These are phyloP conservation scores for Triticum timopheevii DNA, from an alignment of 176 grass and related monocot genomes.

Conservation along the genomic window DNA sequence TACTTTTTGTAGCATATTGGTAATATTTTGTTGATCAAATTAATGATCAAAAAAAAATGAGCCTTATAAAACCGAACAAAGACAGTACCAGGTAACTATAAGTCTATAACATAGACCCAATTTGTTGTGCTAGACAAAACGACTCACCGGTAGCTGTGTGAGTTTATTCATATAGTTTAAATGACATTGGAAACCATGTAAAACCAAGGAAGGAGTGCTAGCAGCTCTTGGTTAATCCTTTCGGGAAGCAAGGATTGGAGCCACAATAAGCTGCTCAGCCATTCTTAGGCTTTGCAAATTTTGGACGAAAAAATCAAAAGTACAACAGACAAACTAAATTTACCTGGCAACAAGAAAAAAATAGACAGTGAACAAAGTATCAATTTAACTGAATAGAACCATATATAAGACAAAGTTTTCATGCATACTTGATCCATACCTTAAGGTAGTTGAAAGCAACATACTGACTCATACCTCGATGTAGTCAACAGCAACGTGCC, in stretches of 20 bases:
- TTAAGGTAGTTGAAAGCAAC: conserved; percentile 76
- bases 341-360: not conserved
- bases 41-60: not conserved
- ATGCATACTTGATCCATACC: not conserved
- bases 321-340: conserved; percentile 11
- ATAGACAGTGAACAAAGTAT: not conserved
- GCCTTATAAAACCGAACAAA: not conserved
- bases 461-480: conserved; percentile 54
- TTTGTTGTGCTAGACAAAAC: conserved; percentile 5
- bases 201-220: not conserved
- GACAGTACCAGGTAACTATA: not conserved
- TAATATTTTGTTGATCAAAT: not conserved
- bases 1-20: not conserved
- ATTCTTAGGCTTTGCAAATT: not conserved
- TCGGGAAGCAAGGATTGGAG: not conserved
- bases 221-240: not conserved
- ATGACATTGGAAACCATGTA: not conserved
- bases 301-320: not conserved
- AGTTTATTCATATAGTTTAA: conserved; percentile 8
- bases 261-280: not conserved
- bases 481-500: conserved; percentile 85
- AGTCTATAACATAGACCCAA: not conserved
- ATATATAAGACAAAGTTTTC: conserved; percentile 13
- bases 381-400: not conserved
- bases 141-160: not conserved